phyloP scores from a whole-genome alignment of 2,329 filamentous ascomycete species.

The Escovopsis sp. region DNA sequence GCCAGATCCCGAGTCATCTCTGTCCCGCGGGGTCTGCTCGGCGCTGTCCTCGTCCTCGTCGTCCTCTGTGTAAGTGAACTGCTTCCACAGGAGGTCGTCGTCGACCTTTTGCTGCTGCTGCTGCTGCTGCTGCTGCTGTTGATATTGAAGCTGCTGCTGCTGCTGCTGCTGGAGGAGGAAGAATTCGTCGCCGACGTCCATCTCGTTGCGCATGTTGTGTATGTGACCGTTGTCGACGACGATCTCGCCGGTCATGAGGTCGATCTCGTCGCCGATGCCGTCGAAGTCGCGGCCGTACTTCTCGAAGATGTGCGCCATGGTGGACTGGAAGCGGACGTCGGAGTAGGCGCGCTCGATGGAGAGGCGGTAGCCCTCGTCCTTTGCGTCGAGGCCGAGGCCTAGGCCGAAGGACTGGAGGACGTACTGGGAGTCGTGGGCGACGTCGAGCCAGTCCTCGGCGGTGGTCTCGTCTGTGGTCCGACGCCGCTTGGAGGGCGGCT shows the following conservation, averaged over 20 bases:
- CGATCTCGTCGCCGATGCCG: conserved; percentile 76
- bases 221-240: conserved; percentile 88
- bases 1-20: neutral
- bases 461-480: conserved; percentile 30
- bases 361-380: conserved; percentile 40
- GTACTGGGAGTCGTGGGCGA: conserved; percentile 32
- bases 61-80: conserved; percentile 5
- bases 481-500: conserved; percentile 43
- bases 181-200: conserved; percentile 21
- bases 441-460: conserved; percentile 15
- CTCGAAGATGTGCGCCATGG: conserved; percentile 75
- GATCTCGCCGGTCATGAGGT: conserved; percentile 64
- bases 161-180: neutral
- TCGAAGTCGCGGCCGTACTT: conserved; percentile 79
- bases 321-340: conserved; percentile 59
- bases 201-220: conserved; percentile 41
- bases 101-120: too few relatives aligned
- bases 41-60: conserved; percentile 19
- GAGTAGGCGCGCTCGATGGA: conserved; percentile 49
- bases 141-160: too few relatives aligned
- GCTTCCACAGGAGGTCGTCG: too few relatives aligned
- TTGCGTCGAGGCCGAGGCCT: conserved; percentile 25
- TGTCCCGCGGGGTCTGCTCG: neutral
- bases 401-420: conserved; percentile 28
- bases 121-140: too few relatives aligned